phyloP scores from a whole-genome alignment of 495 filamentous ascomycete genomes.

The Neurospora discreta region DNA sequence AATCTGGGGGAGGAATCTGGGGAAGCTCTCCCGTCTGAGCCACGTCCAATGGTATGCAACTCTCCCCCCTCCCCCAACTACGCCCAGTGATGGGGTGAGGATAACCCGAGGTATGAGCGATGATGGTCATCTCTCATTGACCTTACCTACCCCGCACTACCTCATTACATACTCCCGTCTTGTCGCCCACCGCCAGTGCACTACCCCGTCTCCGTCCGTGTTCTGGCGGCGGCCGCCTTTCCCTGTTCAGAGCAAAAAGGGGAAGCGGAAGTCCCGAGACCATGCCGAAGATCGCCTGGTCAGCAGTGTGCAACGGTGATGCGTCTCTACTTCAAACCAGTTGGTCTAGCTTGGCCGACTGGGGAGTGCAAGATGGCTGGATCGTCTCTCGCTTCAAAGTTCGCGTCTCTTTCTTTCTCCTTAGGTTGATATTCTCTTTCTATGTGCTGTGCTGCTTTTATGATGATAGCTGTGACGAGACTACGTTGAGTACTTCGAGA shows the following conservation, averaged over 20 bases:
- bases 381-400: not conserved
- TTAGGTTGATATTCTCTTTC: not conserved
- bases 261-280: not conserved
- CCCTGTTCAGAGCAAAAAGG: not conserved
- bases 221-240: not conserved
- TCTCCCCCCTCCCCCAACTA: not conserved
- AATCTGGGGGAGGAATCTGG: not conserved
- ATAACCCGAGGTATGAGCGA: not conserved
- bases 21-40: not conserved
- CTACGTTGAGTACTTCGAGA: not conserved
- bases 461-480: not conserved
- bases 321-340: not conserved
- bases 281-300: not conserved
- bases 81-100: too few species aligned
- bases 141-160: not conserved
- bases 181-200: not conserved
- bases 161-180: not conserved
- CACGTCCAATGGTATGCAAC: not conserved
- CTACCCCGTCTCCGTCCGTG: not conserved
- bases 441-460: not conserved
- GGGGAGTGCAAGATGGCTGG: not conserved
- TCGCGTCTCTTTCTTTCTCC: not conserved
- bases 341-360: not conserved
- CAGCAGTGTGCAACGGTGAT: not conserved
- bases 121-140: not conserved